Conservation (phyloP, 2,329 filamentous ascomycete genomes). For the Fusarium nygamai region DNA sequence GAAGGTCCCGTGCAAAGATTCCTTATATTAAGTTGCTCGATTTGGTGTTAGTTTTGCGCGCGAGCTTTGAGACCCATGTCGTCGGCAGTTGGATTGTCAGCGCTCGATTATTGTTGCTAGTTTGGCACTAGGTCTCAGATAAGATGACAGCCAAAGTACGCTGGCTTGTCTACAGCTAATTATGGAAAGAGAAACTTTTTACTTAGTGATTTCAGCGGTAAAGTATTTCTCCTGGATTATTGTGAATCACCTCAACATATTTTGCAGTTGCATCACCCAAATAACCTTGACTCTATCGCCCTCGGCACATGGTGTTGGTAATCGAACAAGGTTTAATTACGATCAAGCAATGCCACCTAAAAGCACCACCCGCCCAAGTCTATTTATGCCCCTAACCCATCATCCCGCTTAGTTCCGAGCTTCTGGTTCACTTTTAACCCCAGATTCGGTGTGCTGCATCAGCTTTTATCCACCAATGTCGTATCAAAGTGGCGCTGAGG, state of each 20-base stretch:
- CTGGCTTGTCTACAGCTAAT: too few relatives aligned
- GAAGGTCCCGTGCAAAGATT: not conserved
- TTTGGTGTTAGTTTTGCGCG: not conserved
- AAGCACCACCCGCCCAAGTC: not conserved
- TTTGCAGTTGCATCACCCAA: not conserved
- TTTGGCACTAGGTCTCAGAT: not conserved
- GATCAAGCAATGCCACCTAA: not conserved
- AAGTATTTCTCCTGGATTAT: accelerated
- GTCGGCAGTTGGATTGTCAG: not conserved
- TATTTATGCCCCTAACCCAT: not conserved
- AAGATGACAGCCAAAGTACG: not conserved
- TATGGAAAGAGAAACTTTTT: too few relatives aligned
- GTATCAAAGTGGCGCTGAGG: not conserved
- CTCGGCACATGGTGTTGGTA: not conserved
- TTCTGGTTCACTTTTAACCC: not conserved
- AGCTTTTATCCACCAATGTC: not conserved
- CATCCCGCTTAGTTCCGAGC: not conserved
- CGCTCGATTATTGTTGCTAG: not conserved
- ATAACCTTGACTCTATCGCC: too few relatives aligned
- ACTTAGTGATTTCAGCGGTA: not conserved
- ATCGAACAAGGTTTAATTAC: not conserved
- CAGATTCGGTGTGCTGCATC: not conserved
- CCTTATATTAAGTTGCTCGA: not conserved
- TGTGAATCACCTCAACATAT: accelerated
- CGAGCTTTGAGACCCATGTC: not conserved